Evolutionary conservation across 2,329 filamentous ascomycete species (phyloP).

Genomic region (Fusarium sp.): DNA sequence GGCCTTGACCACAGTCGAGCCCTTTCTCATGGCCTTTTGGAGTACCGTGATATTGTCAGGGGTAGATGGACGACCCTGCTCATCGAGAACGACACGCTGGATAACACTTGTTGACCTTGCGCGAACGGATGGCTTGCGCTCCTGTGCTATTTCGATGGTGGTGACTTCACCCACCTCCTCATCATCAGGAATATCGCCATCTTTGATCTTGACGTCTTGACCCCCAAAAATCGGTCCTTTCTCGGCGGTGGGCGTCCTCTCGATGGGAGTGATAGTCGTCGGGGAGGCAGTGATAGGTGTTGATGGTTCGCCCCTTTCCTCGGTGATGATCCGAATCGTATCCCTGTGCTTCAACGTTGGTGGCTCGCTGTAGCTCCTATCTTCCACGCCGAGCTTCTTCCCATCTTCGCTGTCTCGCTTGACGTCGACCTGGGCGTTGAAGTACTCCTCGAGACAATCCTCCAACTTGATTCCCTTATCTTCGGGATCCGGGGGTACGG

Average conservation of each 20-base stretch:
- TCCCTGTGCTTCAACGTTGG: constrained; percentile 46
- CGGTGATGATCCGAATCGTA: constrained; percentile 51
- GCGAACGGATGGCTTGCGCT: constrained; percentile 52
- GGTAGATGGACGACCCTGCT: constrained; percentile 58
- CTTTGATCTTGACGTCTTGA: constrained; percentile 13
- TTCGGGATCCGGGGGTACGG: constrained; percentile 81
- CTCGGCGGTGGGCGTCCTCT: constrained; percentile 32
- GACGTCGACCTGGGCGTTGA: constrained; percentile 94
- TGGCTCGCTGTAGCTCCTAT: constrained; percentile 38
- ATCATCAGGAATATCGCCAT: constrained; percentile 20
- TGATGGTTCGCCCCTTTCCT: constrained; percentile 48
- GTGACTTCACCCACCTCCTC: constrained; percentile 33
- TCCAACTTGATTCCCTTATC: constrained; percentile 82
- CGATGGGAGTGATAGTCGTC: constrained; percentile 43
- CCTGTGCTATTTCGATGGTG: constrained; percentile 35
- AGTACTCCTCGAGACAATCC: constrained; percentile 92
- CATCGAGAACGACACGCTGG: constrained; percentile 68
- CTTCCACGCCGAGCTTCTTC: constrained; percentile 54
- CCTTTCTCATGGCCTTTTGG: constrained; percentile 58
- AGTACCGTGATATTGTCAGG: constrained; percentile 56
- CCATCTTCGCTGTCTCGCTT: constrained; percentile 75
- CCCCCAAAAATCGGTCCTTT: constrained; percentile 12
- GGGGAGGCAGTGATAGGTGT: constrained; percentile 51
- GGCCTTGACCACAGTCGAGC: constrained; percentile 74
- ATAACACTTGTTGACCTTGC: constrained; percentile 71